Evolutionary conservation across 176 grass and related monocot genomes (phyloP).

Genomic region (Raddia distichophylla): DNA sequence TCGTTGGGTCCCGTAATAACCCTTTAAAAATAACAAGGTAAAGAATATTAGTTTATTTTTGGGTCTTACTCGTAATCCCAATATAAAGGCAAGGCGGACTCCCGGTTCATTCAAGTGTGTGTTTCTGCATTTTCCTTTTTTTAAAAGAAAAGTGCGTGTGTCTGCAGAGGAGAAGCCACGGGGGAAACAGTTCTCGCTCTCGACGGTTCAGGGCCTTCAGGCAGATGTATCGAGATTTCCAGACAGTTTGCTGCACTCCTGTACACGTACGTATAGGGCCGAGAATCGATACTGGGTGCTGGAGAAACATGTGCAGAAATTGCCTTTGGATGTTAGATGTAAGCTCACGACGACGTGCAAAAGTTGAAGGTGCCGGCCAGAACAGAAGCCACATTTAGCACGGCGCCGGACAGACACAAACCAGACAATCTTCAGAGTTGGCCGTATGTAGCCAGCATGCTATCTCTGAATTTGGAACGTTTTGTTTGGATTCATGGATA

Average conservation of each 20-base stretch:
- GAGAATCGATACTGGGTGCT: neutral
- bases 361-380: neutral
- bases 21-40: no score
- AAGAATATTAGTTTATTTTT: no score
- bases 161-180: neutral
- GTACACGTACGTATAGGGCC: neutral
- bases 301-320: neutral
- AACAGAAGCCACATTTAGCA: neutral
- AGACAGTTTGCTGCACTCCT: neutral
- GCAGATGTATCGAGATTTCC: neutral
- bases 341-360: neutral
- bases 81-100: no score
- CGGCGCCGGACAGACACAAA: neutral
- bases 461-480: neutral
- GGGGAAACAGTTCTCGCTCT: neutral
- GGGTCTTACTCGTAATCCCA: no score
- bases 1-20: no score
- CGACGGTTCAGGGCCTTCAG: conserved; percentile 22
- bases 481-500: conserved; percentile 6
- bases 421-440: neutral
- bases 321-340: neutral
- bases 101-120: no score
- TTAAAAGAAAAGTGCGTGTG: no score
- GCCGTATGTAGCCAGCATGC: neutral
- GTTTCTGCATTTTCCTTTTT: no score